Base-by-base conservation (phyloP, 2,329 filamentous ascomycete genomes). In the Scortechinia acanthostroma region DNA sequence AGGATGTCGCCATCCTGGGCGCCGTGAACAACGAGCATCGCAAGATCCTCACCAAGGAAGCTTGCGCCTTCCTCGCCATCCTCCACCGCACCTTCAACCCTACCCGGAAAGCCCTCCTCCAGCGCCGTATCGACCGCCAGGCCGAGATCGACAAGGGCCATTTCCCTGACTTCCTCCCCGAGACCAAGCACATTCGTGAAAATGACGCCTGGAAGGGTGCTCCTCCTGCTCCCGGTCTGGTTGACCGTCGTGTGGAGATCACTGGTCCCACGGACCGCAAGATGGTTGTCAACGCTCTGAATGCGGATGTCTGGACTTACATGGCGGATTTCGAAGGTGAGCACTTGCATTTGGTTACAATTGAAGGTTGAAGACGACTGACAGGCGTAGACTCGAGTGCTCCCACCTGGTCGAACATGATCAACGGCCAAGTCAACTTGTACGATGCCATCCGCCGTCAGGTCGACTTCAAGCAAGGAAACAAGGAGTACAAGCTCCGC, bases 261-360 rank as follows among this genome's bases (percentile, higher is more conserved):
- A 98, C 93, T 3, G 93, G 93, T 5, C 93, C 93, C 1, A 96
- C 91, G 4, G 93, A 97, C 68, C 80, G 93, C 54, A 98, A 97
- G 78, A 98, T 98, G 93, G 90, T 97, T 42, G 88, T 97, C 51
- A 98, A 98, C 64, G 93, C 93, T 6, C 62, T 97, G 62, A 98
- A 97, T 67, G 85, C 91, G 42, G 80, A 97, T 58, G 93, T 97
- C 20, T 97, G 88, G 86, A 97, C 91, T 46, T 98, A 97, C 60
- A 98, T 98, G 93, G 93, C 93, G 42, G 93, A 98, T 68, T 95
- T 98, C 54, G 93, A 98, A 70, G n/a, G n/a, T n/a, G n/a, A n/a
- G n/a, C n/a, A n/a, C n/a, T 13, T 21, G 28, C 45, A 16, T 47
- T 15, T 21, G 45, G 13, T 42, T 43, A 21, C 17, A 45, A 22